Evolutionary conservation across 345 rosid species (phyloP).

Genomic region (Salix caprea): DNA sequence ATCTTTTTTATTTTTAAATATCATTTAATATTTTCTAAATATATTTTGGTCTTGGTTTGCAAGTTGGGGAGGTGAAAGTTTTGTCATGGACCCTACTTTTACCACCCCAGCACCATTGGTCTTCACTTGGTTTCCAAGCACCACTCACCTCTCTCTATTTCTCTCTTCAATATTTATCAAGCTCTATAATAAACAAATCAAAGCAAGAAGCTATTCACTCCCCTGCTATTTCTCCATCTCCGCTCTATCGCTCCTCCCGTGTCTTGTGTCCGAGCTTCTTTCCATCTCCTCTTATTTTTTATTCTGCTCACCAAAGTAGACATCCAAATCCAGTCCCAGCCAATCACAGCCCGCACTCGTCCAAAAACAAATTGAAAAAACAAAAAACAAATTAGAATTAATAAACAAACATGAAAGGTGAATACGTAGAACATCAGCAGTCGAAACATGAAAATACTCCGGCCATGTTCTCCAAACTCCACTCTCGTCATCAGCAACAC

Average conservation of each 20-base stretch:
- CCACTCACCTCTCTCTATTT: slow-evolving; percentile 23
- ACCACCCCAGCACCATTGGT: slow-evolving; percentile 43
- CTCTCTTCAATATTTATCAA: background rate
- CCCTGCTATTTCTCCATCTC: background rate
- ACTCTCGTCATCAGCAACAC: slow-evolving; percentile 26
- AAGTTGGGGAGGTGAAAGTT: too few relatives aligned
- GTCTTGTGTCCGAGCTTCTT: background rate
- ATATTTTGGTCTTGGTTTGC: too few relatives aligned
- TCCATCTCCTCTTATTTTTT: background rate
- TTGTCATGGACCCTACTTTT: slow-evolving; percentile 23
- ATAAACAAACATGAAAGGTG: slow-evolving; percentile 57
- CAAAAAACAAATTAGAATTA: background rate
- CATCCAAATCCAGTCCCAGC: background rate
- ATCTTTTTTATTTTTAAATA: too few relatives aligned
- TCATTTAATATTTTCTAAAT: too few relatives aligned
- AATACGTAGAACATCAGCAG: slow-evolving; percentile 33
- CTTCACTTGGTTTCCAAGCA: slow-evolving; percentile 51
- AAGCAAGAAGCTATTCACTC: background rate
- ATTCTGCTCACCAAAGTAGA: background rate
- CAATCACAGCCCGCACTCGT: too few relatives aligned
- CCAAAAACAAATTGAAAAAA: background rate
- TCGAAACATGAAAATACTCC: slow-evolving; percentile 21
- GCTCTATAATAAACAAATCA: slow-evolving; percentile 3
- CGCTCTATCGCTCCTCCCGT: background rate
- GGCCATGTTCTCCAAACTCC: slow-evolving; percentile 58